Conservation (phyloP, 2,329 filamentous ascomycete species). For the Metarhizium album region DNA sequence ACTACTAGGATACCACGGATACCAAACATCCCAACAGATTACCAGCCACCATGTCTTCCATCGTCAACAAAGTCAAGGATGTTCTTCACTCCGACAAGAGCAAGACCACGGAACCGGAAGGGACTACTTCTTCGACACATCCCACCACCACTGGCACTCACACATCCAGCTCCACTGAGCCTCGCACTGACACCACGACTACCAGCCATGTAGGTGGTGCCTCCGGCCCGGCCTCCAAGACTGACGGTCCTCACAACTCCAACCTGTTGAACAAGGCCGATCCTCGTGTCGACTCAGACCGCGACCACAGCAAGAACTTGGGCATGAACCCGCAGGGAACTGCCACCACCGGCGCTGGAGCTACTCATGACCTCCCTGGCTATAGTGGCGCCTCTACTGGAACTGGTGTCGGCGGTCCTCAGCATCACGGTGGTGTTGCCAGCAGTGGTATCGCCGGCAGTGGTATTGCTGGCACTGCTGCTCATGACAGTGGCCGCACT, state of each 20-base stretch:
- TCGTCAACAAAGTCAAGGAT: constrained; percentile 52
- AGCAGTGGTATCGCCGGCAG: constrained; percentile 7
- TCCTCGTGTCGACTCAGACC: constrained; percentile 43
- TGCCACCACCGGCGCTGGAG: too few species aligned
- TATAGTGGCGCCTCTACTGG: constrained; percentile 9
- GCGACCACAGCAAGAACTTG: constrained; percentile 28
- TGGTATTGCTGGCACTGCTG: constrained; percentile 6
- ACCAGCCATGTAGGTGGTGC: constrained; percentile 12
- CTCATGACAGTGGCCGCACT: constrained; percentile 7
- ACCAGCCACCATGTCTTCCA: constrained; percentile 38
- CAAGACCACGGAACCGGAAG: constrained; percentile 11
- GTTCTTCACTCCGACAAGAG: constrained; percentile 34
- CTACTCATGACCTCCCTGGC: too few species aligned
- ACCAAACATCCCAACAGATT: background rate
- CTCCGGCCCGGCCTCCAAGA: constrained; percentile 17
- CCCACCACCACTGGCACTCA: constrained; percentile 7
- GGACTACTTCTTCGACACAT: constrained; percentile 2
- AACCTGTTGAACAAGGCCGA: constrained; percentile 40
- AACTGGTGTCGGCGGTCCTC: constrained; percentile 11
- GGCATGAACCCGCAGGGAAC: constrained; percentile 21
- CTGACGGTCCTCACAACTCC: constrained; percentile 35
- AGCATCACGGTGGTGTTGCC: constrained; percentile 1
- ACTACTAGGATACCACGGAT: background rate
- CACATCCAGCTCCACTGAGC: constrained; percentile 34
- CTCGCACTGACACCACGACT: constrained; percentile 25